phyloP scores from a whole-genome alignment of 768 basidiomycete genomes.

The Agaricus subrufescens region DNA sequence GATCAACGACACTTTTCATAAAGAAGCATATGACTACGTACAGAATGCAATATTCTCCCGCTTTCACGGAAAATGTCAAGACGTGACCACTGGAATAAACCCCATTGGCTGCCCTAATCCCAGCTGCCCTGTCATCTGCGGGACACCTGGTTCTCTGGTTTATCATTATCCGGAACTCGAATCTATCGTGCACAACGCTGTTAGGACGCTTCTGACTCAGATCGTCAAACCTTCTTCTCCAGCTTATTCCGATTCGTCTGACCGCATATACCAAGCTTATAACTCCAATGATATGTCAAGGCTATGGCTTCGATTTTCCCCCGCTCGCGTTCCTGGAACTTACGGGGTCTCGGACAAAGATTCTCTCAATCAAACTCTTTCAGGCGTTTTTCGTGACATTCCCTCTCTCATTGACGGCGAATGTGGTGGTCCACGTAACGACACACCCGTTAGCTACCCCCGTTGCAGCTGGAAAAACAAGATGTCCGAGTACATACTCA shows the following conservation, averaged over 20 bases:
- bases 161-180: constrained; percentile 56
- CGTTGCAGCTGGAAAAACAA: constrained; percentile 55
- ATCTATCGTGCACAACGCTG: constrained; percentile 44
- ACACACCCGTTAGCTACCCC: constrained; percentile 27
- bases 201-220: constrained; percentile 26
- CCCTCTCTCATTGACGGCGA: constrained; percentile 24
- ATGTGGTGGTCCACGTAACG: constrained; percentile 41
- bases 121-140: constrained; percentile 73
- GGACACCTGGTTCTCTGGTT: constrained; percentile 76
- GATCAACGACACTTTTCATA: constrained; percentile 40
- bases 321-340: neutral
- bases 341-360: constrained; percentile 1
- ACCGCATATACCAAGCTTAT: neutral
- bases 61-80: constrained; percentile 76
- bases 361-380: constrained; percentile 14
- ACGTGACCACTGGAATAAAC: constrained; percentile 39
- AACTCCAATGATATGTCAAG: neutral
- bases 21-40: constrained; percentile 37
- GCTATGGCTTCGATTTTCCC: neutral
- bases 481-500: constrained; percentile 61
- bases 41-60: constrained; percentile 60
- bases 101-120: constrained; percentile 76
- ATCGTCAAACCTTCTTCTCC: constrained; percentile 13
- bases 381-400: constrained; percentile 28
- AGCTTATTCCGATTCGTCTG: constrained; percentile 11